Evolutionary conservation across 768 basidiomycete genomes (phyloP), one percentile per base, ranked within the genome.

Genomic region (Psilocybe cyanescens): DNA sequence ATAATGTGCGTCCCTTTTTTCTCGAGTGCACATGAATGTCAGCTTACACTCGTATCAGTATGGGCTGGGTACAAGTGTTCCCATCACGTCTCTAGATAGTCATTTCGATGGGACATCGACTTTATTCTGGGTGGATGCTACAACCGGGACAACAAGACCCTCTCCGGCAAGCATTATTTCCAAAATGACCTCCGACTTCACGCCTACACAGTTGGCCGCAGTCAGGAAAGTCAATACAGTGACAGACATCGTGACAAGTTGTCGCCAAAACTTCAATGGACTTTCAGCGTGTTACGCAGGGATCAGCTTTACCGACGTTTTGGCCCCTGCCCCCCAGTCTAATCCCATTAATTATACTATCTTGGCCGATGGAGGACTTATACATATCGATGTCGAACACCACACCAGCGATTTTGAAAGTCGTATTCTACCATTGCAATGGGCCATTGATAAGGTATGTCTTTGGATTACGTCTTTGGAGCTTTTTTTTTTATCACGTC

Each of bases 181-280:
- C 16, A 81, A 75, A 46, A 79, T 92, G 35, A 88, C 87, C 1
- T 70, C 75, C 16, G 77, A 78, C 2, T 89, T 91, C 64, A 75
- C 75, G 11, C 56, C 74, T 0, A 59, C 66, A 17, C 89, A 92
- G 68, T 74, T 78, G 1, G 68, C 67, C 3, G 77, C 77, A 2
- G 80, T 94, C 37, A 77, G 78, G 57, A 74, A 86, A 68, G 78
- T 88, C 9, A 70, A 72, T 31, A 78, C 75, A 29, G 76, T 79
- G 0, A 68, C 73, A 3, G 81, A 85, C 28, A 86, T 94, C 12
- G 79, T 83, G 0, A 64, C 75, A 0, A 70, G 75, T 35, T 94
- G 92, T 68, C 90, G 86, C 7, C 84, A 89, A 68, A 94, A 93
- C 74, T 92, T 90, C 75, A 86, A 89, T 53, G 66, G 80, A 7